Percentiles rank a stretch among this genome's conserved stretches.
These are phyloP conservation scores for Pterulicium gracile DNA, from an alignment of 1,284 basidiomycete genomes.

Conservation along the genomic window DNA sequence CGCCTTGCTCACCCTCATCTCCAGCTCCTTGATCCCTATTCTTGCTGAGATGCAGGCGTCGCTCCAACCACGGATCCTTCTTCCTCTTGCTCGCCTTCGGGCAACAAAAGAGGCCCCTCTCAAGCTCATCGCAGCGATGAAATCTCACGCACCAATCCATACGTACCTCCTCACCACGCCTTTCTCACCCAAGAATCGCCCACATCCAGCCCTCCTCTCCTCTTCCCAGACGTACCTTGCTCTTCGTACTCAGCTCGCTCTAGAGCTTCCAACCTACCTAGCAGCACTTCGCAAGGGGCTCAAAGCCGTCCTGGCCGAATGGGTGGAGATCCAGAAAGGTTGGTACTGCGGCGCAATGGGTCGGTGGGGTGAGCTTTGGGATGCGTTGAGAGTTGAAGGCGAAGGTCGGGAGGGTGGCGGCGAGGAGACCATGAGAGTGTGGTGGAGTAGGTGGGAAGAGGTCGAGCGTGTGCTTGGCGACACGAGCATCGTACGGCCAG, in stretches of 20 bases:
- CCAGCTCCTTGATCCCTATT: conserved; percentile 40
- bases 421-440: conserved; percentile 56
- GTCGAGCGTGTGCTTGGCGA: no score
- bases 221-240: conserved; percentile 67
- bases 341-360: conserved; percentile 50
- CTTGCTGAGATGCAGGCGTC: conserved; percentile 37
- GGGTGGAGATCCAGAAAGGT: conserved; percentile 42
- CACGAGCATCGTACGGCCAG: no score
- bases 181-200: conserved; percentile 45
- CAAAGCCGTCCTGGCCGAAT: conserved; percentile 32
- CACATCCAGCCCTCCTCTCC: conserved; percentile 49
- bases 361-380: conserved; percentile 68
- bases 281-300: conserved; percentile 46
- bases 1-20: conserved; percentile 54
- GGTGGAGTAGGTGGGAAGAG: conserved; percentile 54
- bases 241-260: conserved; percentile 53
- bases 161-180: conserved; percentile 53
- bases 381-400: conserved; percentile 63
- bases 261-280: conserved; percentile 60
- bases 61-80: conserved; percentile 42
- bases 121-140: conserved; percentile 58
- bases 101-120: conserved; percentile 48
- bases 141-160: conserved; percentile 58
- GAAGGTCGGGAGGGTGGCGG: conserved; percentile 50
- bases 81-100: conserved; percentile 42